Percentiles rank a stretch among this genome's conserved stretches.
phyloP scores from a whole-genome alignment of 2,329 filamentous ascomycete species.

The Gnomoniopsis smithogilvyi region DNA sequence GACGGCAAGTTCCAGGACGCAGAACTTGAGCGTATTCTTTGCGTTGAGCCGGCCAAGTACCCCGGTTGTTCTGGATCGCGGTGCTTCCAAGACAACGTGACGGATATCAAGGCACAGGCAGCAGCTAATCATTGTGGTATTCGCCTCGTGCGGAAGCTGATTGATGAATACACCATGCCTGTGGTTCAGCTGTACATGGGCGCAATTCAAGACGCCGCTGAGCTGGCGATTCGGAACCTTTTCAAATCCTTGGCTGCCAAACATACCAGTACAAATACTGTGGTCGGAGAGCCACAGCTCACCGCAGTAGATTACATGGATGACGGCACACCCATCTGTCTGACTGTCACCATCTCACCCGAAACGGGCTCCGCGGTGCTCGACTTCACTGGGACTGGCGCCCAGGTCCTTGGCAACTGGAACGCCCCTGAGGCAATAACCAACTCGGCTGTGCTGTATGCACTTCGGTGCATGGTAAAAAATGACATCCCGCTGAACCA shows the following conservation, averaged over 20 bases:
- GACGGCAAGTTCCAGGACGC: constrained; percentile 75
- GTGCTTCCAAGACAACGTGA: constrained; percentile 78
- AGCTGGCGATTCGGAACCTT: constrained; percentile 69
- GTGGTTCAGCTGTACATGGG: constrained; percentile 83
- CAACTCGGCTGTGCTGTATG: constrained; percentile 81
- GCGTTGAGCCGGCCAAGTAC: constrained; percentile 70
- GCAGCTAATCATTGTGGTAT: constrained; percentile 87
- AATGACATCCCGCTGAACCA: constrained; percentile 85
- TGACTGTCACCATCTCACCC: constrained; percentile 72
- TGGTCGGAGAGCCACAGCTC: constrained; percentile 29
- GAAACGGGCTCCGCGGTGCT: constrained; percentile 74
- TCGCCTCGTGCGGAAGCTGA: constrained; percentile 68
- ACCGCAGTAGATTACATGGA: constrained; percentile 82
- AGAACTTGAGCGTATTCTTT: constrained; percentile 67
- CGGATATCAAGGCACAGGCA: constrained; percentile 82
- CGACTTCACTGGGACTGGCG: constrained; percentile 72
- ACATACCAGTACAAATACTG: constrained; percentile 65
- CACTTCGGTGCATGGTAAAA: constrained; percentile 73
- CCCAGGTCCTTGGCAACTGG: constrained; percentile 72
- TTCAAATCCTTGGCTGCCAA: constrained; percentile 65
- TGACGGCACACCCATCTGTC: constrained; percentile 73
- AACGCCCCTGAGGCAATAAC: constrained; percentile 78
- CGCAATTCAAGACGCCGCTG: constrained; percentile 77
- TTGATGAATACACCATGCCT: constrained; percentile 75
- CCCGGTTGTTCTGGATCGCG: constrained; percentile 76